These are phyloP conservation scores for Croton setiger DNA, from an alignment of 441 rosid genomes.

Conservation along the genomic window DNA sequence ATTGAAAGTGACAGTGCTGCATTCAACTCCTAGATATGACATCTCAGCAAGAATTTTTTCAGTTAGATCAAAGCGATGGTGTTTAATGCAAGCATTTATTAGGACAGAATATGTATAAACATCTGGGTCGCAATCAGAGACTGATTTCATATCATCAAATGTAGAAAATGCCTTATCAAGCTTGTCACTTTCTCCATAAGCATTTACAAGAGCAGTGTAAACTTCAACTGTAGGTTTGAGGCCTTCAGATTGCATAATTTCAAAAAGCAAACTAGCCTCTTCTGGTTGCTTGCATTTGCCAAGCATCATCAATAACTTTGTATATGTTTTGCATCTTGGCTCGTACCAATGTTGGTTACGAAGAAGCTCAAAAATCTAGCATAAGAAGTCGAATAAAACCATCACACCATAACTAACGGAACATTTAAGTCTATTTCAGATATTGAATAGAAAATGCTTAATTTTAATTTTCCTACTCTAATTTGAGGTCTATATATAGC, in stretches of 20 bases:
- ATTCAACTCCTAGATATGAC: conserved; percentile 60
- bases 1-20: conserved; percentile 61
- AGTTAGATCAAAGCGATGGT: conserved; percentile 48
- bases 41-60: conserved; percentile 52
- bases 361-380: conserved; percentile 67
- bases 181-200: conserved; percentile 56
- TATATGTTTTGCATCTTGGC: conserved; percentile 63
- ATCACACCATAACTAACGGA: background rate
- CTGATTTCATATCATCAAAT: conserved; percentile 66
- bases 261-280: conserved; percentile 65
- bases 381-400: background rate
- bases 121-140: conserved; percentile 63
- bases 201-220: conserved; percentile 68
- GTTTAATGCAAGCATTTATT: conserved; percentile 50
- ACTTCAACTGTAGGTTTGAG: conserved; percentile 68
- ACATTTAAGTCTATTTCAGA: background rate
- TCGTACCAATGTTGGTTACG: conserved; percentile 76
- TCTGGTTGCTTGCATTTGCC: conserved; percentile 69
- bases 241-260: conserved; percentile 67
- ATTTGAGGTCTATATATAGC: background rate
- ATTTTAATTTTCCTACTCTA: background rate
- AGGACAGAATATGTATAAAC: conserved; percentile 67
- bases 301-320: conserved; percentile 69
- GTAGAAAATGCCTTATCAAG: conserved; percentile 50
- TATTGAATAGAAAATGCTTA: background rate